Evolutionary conservation across 441 rosid genomes (phyloP), one percentile per base, ranked within the genome.

Genomic region (Pelargonium cotyledonis): DNA sequence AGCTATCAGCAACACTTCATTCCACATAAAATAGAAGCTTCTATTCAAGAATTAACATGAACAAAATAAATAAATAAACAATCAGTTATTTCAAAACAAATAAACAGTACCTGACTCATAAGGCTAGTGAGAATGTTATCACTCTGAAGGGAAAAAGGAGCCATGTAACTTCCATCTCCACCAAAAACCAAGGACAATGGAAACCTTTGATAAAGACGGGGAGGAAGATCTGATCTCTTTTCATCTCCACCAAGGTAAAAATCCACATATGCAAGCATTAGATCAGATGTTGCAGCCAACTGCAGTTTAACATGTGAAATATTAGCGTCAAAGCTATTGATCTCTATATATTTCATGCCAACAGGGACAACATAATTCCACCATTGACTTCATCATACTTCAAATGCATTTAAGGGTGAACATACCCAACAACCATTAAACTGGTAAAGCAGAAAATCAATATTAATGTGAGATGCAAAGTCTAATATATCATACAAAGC

Each of bases 201-300:
- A 75, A 86, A 86, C 78, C 95, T 86, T 77, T 91, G 96, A 76
- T 70, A 79, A 31, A 93, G 87, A 46, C 81, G 88, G 73, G 97
- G 96, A 74, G 99, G 99, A 79, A 91, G 96, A 76, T 96, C 98
- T 19, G 86, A 78, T 81, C 98, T 84, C 75, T 96, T 96, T 81
- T 96, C 99, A 81, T 96, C 99, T 49, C 99, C 98, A 10, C 99
- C 99, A 76, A 96, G 97, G 85, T 87, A 96, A 86, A 96, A 91
- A 80, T 96, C 99, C 81, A 91, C 73, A 85, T 93, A 93, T 62
- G 96, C 99, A 23, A 91, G 91, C 97, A 89, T 89, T 78, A 96
- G 80, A 84, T 93, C 99, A 38, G 99, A 80, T 73, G 95, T 89
- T 49, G 98, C 98, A 71, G 98, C 95, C 15, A 96, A 96, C 99